Percentiles rank a stretch among this genome's conserved stretches.
Evolutionary conservation across 2,329 filamentous ascomycete genomes (phyloP).

Genomic region (Zelopaecilomyces penicillatus): DNA sequence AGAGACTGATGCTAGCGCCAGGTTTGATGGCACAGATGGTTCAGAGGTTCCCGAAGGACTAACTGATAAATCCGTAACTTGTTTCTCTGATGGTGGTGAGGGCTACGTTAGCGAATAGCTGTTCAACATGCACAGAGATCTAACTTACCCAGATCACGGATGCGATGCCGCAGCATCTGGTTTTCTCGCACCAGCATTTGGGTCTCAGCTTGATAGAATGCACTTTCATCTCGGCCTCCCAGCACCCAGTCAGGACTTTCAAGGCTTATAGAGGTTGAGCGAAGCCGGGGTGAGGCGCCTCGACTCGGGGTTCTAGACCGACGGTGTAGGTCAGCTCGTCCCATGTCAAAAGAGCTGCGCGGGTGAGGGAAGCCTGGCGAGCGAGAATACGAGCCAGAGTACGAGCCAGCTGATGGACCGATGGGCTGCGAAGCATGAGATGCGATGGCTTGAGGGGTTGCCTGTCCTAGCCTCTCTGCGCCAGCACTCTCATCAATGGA

Average conservation of each 20-base stretch:
- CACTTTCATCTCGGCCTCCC: constrained; percentile 62
- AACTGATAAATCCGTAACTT: constrained; percentile 4
- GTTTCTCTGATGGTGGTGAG: background rate
- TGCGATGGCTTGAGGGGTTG: constrained; percentile 24
- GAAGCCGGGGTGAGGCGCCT: constrained; percentile 47
- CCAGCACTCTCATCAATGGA: constrained; percentile 44
- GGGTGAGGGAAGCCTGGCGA: constrained; percentile 43
- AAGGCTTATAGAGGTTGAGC: constrained; percentile 49
- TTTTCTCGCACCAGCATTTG: constrained; percentile 72
- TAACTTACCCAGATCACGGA: constrained; percentile 60
- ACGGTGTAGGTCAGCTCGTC: constrained; percentile 46
- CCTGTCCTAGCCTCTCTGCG: constrained; percentile 36
- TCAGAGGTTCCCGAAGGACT: constrained; percentile 1
- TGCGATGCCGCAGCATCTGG: constrained; percentile 70
- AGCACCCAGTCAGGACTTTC: constrained; percentile 55
- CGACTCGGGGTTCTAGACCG: constrained; percentile 52
- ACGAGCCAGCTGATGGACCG: constrained; percentile 19
- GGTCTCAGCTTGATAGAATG: constrained; percentile 76
- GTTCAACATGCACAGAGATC: no score
- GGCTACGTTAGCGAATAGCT: background rate
- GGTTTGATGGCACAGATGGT: constrained; percentile 6
- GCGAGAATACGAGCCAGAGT: constrained; percentile 36
- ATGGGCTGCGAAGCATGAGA: constrained; percentile 21
- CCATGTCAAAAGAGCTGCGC: constrained; percentile 51
- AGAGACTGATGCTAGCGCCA: constrained; percentile 11